Evolutionary conservation across 2,329 filamentous ascomycete species (phyloP).

Genomic region (Neophaeococcomyces mojaviensis): DNA sequence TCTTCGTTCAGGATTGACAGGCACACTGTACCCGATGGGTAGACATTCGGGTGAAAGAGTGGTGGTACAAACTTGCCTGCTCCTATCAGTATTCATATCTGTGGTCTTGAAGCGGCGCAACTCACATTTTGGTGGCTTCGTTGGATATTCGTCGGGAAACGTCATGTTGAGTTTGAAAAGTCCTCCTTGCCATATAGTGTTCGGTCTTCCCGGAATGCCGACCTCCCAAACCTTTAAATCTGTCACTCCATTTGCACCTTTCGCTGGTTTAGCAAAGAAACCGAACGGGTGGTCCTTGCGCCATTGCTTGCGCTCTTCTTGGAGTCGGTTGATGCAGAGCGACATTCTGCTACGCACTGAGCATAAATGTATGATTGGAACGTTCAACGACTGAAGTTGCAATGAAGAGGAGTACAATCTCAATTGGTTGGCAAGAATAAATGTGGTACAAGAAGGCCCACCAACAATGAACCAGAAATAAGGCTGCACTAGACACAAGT

Average conservation of each 20-base stretch:
- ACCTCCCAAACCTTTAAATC: slow-evolving; percentile 97
- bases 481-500: background rate
- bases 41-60: slow-evolving; percentile 97
- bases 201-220: slow-evolving; percentile 89
- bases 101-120: background rate
- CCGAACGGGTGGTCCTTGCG: slow-evolving; percentile 94
- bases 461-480: background rate
- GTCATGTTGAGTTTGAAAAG: slow-evolving; percentile 88
- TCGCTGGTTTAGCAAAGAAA: slow-evolving; percentile 84
- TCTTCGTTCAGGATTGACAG: slow-evolving; percentile 97
- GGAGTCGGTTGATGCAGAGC: slow-evolving; percentile 77
- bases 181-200: slow-evolving; percentile 97
- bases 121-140: slow-evolving; percentile 97
- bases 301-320: slow-evolving; percentile 94
- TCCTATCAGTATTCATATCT: slow-evolving; percentile 17
- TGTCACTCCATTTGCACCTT: slow-evolving; percentile 65
- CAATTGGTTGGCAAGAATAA: background rate
- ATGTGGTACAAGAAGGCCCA: background rate
- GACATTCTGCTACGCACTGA: slow-evolving; percentile 53
- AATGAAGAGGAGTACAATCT: slow-evolving; percentile 3
- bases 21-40: slow-evolving; percentile 95
- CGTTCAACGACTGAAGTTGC: background rate
- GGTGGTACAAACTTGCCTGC: slow-evolving; percentile 92
- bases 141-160: slow-evolving; percentile 97
- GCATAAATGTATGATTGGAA: background rate